Evolutionary conservation across 2,329 filamentous ascomycete species (phyloP).

Genomic region (Fusarium veterinarium): DNA sequence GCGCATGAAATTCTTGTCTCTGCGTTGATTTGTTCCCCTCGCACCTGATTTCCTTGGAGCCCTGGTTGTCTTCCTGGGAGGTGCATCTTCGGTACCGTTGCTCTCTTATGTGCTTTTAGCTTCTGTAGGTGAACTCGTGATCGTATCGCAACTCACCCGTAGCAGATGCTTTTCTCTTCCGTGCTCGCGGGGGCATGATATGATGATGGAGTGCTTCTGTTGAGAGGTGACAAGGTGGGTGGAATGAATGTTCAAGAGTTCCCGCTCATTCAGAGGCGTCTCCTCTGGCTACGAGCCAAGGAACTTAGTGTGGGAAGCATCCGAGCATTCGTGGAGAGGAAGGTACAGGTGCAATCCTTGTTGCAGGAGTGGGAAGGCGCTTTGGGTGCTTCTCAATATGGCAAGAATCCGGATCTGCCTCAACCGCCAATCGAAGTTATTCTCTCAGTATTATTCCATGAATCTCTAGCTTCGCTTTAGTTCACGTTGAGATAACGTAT

Average conservation of each 20-base stretch:
- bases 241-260: neutral
- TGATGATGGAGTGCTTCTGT: neutral
- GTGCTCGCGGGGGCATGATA: constrained; percentile 44
- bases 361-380: neutral
- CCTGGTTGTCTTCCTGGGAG: constrained; percentile 26
- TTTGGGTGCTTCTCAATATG: neutral
- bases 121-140: too few relatives aligned
- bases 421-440: neutral
- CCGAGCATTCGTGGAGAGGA: neutral
- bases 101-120: constrained; percentile 26
- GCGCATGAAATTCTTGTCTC: neutral
- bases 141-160: constrained; percentile 29
- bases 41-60: constrained; percentile 17
- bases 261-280: too few relatives aligned
- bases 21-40: neutral
- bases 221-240: neutral
- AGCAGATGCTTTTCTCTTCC: constrained; percentile 43
- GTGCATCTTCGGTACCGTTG: constrained; percentile 13
- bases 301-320: neutral
- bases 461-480: neutral
- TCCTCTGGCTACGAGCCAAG: neutral
- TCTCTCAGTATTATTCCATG: neutral
- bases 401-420: neutral
- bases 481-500: constrained; percentile 2
- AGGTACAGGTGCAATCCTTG: neutral